Percentiles rank a stretch among this genome's conserved stretches.
Evolutionary conservation across 495 filamentous ascomycete genomes (phyloP).

Genomic region (Tetracladium marchalianum): DNA sequence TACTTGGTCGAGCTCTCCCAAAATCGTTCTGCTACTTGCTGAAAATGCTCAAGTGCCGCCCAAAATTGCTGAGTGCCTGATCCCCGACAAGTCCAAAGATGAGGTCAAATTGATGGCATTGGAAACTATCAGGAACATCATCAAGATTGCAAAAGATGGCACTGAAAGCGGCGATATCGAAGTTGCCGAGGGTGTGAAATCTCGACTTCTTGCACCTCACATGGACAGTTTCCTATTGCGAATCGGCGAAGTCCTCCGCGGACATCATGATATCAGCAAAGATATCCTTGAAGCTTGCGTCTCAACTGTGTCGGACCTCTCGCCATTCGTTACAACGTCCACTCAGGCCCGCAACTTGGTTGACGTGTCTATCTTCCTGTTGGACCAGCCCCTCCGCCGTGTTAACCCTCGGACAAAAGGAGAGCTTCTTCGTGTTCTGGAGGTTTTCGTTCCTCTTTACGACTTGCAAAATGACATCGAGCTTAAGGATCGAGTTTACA

Average conservation of each 20-base stretch:
- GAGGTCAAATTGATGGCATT: constrained; percentile 80
- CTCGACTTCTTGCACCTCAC: constrained; percentile 57
- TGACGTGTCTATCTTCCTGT: constrained; percentile 65
- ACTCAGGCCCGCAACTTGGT: constrained; percentile 61
- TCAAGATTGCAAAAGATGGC: constrained; percentile 40
- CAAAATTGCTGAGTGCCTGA: constrained; percentile 62
- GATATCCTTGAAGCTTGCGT: constrained; percentile 67
- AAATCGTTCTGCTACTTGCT: constrained; percentile 57
- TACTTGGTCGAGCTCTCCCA: constrained; percentile 62
- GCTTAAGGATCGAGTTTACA: constrained; percentile 48
- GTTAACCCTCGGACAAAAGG: constrained; percentile 80
- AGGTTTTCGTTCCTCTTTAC: constrained; percentile 62
- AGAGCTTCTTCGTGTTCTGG: constrained; percentile 60
- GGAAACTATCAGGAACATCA: constrained; percentile 57
- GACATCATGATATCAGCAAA: constrained; percentile 49
- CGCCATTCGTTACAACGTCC: constrained; percentile 62
- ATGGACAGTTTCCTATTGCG: constrained; percentile 56
- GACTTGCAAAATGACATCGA: constrained; percentile 42
- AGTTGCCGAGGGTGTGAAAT: constrained; percentile 49
- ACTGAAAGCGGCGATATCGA: constrained; percentile 32
- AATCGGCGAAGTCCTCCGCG: constrained; percentile 52
- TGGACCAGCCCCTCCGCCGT: constrained; percentile 70
- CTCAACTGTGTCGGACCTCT: constrained; percentile 62
- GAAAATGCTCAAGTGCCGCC: constrained; percentile 53
- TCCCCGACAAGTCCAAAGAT: constrained; percentile 68